Percentiles rank a stretch among this genome's conserved stretches.
Evolutionary conservation across 345 rosid species (phyloP).

Genomic region (Populus ilicifolia): DNA sequence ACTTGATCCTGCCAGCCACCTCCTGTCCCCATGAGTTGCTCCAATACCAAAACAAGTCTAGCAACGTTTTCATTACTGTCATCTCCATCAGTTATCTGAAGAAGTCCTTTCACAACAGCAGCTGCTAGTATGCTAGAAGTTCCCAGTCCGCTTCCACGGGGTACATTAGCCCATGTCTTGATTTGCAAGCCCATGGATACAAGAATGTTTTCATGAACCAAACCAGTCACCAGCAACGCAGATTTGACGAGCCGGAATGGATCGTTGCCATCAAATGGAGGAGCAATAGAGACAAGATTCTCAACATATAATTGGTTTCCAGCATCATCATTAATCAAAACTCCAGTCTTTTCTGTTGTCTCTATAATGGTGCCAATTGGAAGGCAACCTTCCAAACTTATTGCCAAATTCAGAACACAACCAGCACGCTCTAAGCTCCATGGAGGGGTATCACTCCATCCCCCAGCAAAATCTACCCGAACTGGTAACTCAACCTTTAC

Average conservation of each 20-base stretch:
- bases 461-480: conserved; percentile 92
- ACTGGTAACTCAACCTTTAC: conserved; percentile 82
- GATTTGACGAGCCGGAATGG: conserved; percentile 86
- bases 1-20: conserved; percentile 99
- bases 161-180: conserved; percentile 88
- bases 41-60: conserved; percentile 79
- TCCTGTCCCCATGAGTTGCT: conserved; percentile 98
- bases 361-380: conserved; percentile 82
- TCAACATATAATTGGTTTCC: conserved; percentile 53
- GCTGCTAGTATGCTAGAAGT: conserved; percentile 98
- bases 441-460: conserved; percentile 99
- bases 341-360: conserved; percentile 55
- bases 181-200: conserved; percentile 53
- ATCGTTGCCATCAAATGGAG: conserved; percentile 66
- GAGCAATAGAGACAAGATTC: conserved; percentile 45
- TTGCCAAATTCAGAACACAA: conserved; percentile 89
- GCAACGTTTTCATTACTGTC: conserved; percentile 81
- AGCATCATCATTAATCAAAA: conserved; percentile 64
- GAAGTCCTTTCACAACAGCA: conserved; percentile 87
- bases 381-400: conserved; percentile 72
- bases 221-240: conserved; percentile 75
- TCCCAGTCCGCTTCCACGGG: conserved; percentile 95
- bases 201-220: conserved; percentile 41
- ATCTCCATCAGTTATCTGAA: conserved; percentile 68
- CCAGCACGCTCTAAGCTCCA: conserved; percentile 98